Percentiles rank a stretch among this genome's conserved stretches.
Conservation (phyloP, 2,329 filamentous ascomycete species). For the Ceratocystis smalleyi region DNA sequence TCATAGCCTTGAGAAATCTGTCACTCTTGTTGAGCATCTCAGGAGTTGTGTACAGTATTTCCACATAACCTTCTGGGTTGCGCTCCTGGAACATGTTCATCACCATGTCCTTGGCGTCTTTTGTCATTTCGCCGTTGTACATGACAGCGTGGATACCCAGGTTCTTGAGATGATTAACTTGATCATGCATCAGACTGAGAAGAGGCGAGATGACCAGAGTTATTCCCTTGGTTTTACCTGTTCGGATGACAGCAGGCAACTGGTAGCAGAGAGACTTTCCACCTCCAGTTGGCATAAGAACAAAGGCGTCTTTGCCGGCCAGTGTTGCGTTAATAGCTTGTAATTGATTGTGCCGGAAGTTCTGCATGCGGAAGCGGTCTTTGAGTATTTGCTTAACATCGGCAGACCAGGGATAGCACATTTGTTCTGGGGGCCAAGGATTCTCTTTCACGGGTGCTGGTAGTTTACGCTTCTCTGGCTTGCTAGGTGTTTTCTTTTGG, state of each 20-base stretch:
- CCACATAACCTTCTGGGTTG: conserved; percentile 59
- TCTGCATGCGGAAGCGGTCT: conserved; percentile 66
- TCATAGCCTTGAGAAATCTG: conserved; percentile 49
- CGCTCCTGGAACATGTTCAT: conserved; percentile 45
- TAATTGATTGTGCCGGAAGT: conserved; percentile 81
- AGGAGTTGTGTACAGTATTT: conserved; percentile 87
- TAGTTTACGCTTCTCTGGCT: conserved; percentile 22
- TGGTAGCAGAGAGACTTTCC: conserved; percentile 97
- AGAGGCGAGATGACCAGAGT: conserved; percentile 92
- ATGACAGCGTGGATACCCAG: conserved; percentile 64
- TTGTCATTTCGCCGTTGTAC: conserved; percentile 61
- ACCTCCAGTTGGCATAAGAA: conserved; percentile 94
- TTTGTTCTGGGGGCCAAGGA: conserved; percentile 35
- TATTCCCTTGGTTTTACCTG: conserved; percentile 68
- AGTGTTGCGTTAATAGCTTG: conserved; percentile 93
- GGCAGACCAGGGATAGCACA: conserved; percentile 64
- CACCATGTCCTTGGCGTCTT: conserved; percentile 48
- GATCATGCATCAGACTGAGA: conserved; percentile 92
- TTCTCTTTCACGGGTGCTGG: conserved; percentile 20
- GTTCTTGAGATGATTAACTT: conserved; percentile 65
- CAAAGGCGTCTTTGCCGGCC: conserved; percentile 74
- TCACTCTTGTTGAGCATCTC: conserved; percentile 86
- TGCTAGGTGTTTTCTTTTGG: conserved; percentile 21
- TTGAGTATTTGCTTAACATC: conserved; percentile 72
- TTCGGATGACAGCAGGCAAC: conserved; percentile 68